Percentiles rank a stretch among this genome's conserved stretches.
Conservation (phyloP, 306 rosid genomes). For the Vigna trinervia region DNA sequence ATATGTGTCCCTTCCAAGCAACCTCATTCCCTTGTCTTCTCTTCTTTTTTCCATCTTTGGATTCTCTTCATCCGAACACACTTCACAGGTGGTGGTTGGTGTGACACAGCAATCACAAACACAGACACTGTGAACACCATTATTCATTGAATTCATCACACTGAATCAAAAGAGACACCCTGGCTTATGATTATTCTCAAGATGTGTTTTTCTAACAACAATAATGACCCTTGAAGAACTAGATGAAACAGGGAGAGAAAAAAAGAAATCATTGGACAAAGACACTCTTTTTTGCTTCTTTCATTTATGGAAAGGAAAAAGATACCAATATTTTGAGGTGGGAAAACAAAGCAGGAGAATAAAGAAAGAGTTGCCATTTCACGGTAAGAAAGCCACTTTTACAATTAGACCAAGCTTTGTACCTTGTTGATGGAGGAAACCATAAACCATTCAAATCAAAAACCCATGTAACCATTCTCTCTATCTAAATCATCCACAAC, state of each 20-base stretch:
- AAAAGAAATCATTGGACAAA: conserved; percentile 34
- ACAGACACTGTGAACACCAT: conserved; percentile 15
- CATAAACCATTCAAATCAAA: conserved; percentile 40
- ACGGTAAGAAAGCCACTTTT: conserved; percentile 53
- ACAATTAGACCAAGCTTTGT: conserved; percentile 64
- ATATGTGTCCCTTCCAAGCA: conserved; percentile 48
- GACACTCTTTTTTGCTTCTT: conserved; percentile 12
- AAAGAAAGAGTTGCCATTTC: conserved; percentile 48
- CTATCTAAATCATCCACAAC: conserved; percentile 45
- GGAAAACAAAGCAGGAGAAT: conserved; percentile 26
- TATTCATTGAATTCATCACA: conserved; percentile 38
- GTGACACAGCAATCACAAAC: conserved; percentile 37
- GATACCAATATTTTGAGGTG: conserved; percentile 25
- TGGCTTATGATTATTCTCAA: conserved; percentile 27
- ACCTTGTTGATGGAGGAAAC: conserved; percentile 40
- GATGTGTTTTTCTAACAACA: conserved; percentile 25
- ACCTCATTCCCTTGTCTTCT: conserved; percentile 44
- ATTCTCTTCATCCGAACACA: conserved; percentile 39
- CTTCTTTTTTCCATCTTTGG: conserved; percentile 42
- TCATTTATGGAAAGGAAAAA: conserved; percentile 44
- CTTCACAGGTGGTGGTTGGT: conserved; percentile 36
- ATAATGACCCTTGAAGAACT: conserved; percentile 6
- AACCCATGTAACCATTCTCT: conserved; percentile 40
- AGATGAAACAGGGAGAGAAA: conserved; percentile 37
- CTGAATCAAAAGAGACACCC: conserved; percentile 28